Evolutionary conservation across 2,329 filamentous ascomycete species (phyloP).

Genomic region (Hymenoscyphus fraxineus): DNA sequence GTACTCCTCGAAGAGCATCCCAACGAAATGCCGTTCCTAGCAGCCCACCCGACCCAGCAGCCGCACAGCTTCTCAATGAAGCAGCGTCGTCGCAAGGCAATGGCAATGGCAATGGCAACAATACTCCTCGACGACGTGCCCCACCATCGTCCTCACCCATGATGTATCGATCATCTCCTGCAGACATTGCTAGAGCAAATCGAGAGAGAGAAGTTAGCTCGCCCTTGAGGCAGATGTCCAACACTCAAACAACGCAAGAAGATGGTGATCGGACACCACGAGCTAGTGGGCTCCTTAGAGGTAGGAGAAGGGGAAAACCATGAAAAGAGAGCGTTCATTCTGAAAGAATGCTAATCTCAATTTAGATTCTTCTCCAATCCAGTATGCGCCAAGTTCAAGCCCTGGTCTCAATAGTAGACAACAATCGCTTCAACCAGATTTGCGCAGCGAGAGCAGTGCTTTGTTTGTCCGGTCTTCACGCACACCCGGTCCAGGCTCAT

Average conservation of each 20-base stretch:
- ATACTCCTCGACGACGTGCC: conserved; percentile 44
- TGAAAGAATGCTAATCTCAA: conserved; percentile 4
- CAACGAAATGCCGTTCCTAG: conserved; percentile 51
- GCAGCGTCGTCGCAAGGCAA: conserved; percentile 34
- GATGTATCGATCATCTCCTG: conserved; percentile 65
- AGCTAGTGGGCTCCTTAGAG: conserved; percentile 57
- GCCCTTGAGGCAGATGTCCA: conserved; percentile 55
- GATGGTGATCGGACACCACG: conserved; percentile 69
- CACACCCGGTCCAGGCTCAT: conserved; percentile 47
- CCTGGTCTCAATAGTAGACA: conserved; percentile 45
- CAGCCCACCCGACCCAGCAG: conserved; percentile 41
- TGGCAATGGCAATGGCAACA: conserved; percentile 24
- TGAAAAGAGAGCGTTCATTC: background rate
- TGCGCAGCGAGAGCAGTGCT: conserved; percentile 78
- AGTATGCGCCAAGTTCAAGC: conserved; percentile 87
- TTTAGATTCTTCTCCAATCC: conserved; percentile 85
- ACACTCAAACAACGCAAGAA: conserved; percentile 49
- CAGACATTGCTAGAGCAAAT: conserved; percentile 38
- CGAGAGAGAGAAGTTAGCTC: conserved; percentile 50
- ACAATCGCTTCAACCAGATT: conserved; percentile 60
- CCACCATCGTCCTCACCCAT: conserved; percentile 73
- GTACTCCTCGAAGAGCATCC: conserved; percentile 54
- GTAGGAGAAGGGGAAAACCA: conserved; percentile 42
- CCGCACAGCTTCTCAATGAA: conserved; percentile 35
- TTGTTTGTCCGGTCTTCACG: conserved; percentile 72